phyloP scores from a whole-genome alignment of 805 yeast genomes.

The Sugiyamaella chiloensis region DNA sequence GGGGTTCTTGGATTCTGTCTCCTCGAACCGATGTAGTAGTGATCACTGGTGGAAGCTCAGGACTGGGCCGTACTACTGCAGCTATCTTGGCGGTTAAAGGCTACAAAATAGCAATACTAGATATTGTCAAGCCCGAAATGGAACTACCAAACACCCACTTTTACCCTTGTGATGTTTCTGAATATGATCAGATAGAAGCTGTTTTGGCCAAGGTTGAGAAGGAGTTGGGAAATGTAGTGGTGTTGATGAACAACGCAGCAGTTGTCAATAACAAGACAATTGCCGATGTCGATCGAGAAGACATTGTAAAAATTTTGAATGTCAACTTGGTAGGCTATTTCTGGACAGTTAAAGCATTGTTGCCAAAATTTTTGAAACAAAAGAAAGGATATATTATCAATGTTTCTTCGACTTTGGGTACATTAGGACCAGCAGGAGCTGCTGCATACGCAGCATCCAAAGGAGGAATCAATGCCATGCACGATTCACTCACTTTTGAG shows the following conservation, averaged over 20 bases:
- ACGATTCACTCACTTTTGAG: conserved; percentile 74
- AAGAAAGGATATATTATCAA: conserved; percentile 76
- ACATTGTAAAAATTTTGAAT: conserved; percentile 56
- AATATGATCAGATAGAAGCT: conserved; percentile 42
- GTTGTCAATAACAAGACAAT: conserved; percentile 57
- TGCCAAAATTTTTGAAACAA: conserved; percentile 64
- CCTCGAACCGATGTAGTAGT: conserved; percentile 53
- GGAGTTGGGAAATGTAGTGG: conserved; percentile 56
- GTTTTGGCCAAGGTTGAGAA: conserved; percentile 40
- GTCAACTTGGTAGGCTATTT: conserved; percentile 72
- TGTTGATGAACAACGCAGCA: conserved; percentile 86
- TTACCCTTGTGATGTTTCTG: conserved; percentile 68
- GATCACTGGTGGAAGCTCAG: conserved; percentile 82
- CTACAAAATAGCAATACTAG: conserved; percentile 63
- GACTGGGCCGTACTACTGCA: conserved; percentile 70
- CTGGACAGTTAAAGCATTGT: conserved; percentile 62
- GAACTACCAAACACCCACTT: conserved; percentile 47
- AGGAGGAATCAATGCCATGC: conserved; percentile 78
- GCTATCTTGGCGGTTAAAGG: conserved; percentile 42
- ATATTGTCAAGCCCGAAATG: conserved; percentile 44
- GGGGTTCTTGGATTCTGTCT: conserved; percentile 9
- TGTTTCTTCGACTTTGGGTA: conserved; percentile 80
- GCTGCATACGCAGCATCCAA: conserved; percentile 84
- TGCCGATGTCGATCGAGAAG: conserved; percentile 51
- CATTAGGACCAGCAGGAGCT: conserved; percentile 72